Percentiles rank a stretch among this genome's conserved stretches.
phyloP scores from a whole-genome alignment of 2,329 filamentous ascomycete genomes.

The Botrytis elliptica region DNA sequence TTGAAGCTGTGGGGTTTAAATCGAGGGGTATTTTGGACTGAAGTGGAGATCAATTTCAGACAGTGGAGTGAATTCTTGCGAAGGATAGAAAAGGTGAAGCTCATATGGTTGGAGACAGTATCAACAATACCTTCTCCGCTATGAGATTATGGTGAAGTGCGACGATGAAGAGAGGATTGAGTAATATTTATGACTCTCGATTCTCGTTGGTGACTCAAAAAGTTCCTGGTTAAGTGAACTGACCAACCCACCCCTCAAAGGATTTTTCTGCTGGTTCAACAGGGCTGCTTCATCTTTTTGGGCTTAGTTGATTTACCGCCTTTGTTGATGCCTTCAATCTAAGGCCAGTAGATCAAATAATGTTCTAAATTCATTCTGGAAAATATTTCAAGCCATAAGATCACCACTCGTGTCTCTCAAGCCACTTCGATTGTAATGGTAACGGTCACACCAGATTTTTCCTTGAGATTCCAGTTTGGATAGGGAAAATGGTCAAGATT shows the following conservation, averaged over 20 bases:
- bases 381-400: not conserved
- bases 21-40: constrained; percentile 17
- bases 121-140: not conserved
- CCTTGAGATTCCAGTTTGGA: not conserved
- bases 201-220: constrained; percentile 3
- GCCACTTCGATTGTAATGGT: not conserved
- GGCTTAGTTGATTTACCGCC: not conserved
- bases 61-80: not conserved
- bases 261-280: not conserved
- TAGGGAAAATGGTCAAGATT: not conserved
- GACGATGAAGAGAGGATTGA: not conserved
- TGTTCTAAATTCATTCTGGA: not conserved
- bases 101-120: not conserved
- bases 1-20: constrained; percentile 22
- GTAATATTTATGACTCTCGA: not conserved
- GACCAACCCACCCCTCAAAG: not conserved
- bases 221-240: not conserved
- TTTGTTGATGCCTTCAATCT: fast-evolving
- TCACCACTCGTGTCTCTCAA: not conserved
- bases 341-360: not conserved
- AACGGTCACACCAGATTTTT: constrained; percentile 1
- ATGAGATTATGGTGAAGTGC: not conserved
- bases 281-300: not conserved
- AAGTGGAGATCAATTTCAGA: constrained; percentile 18
- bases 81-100: constrained; percentile 4